Evolutionary conservation across 2,329 filamentous ascomycete species (phyloP), one percentile per base, ranked within the genome.

Genomic region (Clonostachys solani): DNA sequence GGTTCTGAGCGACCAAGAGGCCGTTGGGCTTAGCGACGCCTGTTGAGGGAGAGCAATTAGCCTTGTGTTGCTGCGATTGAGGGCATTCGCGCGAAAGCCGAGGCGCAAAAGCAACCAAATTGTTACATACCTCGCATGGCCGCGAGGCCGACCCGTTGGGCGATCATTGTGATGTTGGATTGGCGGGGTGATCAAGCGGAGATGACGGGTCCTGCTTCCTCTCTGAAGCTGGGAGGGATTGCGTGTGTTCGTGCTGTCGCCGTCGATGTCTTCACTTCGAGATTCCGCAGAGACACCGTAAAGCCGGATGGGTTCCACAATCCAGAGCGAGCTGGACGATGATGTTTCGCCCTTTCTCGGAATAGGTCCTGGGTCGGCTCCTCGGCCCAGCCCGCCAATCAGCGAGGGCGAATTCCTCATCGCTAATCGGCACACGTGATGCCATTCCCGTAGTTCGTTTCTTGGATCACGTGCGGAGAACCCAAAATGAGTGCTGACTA

Each of bases 101-200:
- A 29, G 23, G 23, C 23, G 23, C 23, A 29, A 29, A 29, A 10
- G 23, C 9, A 29, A 29, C 8, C 36, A 2, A 2, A 15, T 10
- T n/a, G 36, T 15, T 47, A 60, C 72, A 58, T 64, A 81, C 79
- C 74, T 76, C 78, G 74, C 63, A 81, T 66, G 64, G 78, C 78
- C 68, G 75, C 73, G 56, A 80, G 62, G 64, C 78, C 79, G 60
- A 80, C 71, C 69, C 78, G 69, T 59, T 78, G 75, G 60, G 75
- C 72, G 63, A 73, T 76, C 79, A 83, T 83, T 40, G 56, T 66
- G 60, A 54, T 54, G 47, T 50, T 44, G 38, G 23, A 10, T 17
- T 15, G 38, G n/a, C 37, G 36, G 17, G 41, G 29, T 29, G 23
- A 29, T 29, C 23, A 29, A 29, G 9, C 23, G 23, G 23, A 29